Evolutionary conservation across 2,329 filamentous ascomycete species (phyloP), one percentile per base, ranked within the genome.

Genomic region (Phaeosphaeriaceae sp.): DNA sequence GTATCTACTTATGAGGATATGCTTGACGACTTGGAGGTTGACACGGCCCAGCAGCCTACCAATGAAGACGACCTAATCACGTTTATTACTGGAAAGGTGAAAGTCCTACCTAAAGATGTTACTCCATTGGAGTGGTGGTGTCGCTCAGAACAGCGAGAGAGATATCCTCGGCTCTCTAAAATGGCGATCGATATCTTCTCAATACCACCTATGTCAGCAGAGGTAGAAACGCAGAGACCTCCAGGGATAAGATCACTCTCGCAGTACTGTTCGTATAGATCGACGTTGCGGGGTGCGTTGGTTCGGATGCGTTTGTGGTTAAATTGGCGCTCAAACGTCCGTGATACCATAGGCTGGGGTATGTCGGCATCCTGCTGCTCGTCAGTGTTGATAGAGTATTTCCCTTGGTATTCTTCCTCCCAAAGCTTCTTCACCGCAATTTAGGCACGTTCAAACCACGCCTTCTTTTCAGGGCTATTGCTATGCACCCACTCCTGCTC

Each of bases 401-500:
- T n/a, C 26, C n/a, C 23, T 26, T 26, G 11, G 23, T 26, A 26
- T 26, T 5, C 23, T 26, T 26, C 23, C 23, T 42, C 39, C 26
- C 23, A 42, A 30, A 42, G 39, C 23, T 42, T 42, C 39, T 33
- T 42, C 16, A 42, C 39, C 23, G 39, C 26, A 33, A 33, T 42
- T 42, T 42, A 16, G 26, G 39, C 29, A 33, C 29, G 23, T 42
- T 42, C 16, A 42, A 42, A 42, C 39, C 26, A 42, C 39, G 17
- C 39, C 29, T 42, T 42, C 28, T 42, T 42, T 26, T 42, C 23
- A 42, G 29, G 39, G 39, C 28, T 42, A 42, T 42, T 42, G 39
- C 39, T 16, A 26, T 42, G 39, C 39, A 32, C 39, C 39, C 39
- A 42, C 23, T 42, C 39, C 29, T 42, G 16, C 23, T 42, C 16